These are phyloP conservation scores for Diutina rugosa DNA, from an alignment of 1,139 yeast species.

Conservation along the genomic window DNA sequence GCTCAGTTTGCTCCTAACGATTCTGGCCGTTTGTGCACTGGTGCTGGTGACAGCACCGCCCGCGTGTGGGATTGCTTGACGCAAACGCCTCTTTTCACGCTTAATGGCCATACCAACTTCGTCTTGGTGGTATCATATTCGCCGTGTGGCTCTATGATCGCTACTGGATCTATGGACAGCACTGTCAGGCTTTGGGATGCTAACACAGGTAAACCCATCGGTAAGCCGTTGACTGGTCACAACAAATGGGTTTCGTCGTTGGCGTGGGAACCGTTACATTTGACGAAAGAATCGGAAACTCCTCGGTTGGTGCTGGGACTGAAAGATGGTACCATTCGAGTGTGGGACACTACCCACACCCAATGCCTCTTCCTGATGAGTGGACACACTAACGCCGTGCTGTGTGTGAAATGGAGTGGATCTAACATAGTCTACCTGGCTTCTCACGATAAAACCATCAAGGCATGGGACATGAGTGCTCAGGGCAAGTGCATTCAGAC, in stretches of 20 bases:
- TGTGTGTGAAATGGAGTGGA: slow-evolving; percentile 97
- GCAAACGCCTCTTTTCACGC: slow-evolving; percentile 74
- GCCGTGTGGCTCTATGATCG: slow-evolving; percentile 82
- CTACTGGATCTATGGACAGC: slow-evolving; percentile 94
- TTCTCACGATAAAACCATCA: slow-evolving; percentile 90
- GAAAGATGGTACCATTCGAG: slow-evolving; percentile 78
- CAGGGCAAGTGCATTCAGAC: slow-evolving; percentile 72
- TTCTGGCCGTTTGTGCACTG: slow-evolving; percentile 79
- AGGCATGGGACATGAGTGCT: slow-evolving; percentile 75
- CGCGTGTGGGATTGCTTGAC: slow-evolving; percentile 96
- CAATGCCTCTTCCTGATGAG: slow-evolving; percentile 59
- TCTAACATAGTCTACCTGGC: slow-evolving; percentile 74
- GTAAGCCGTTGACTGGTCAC: slow-evolving; percentile 71
- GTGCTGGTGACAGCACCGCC: slow-evolving; percentile 97
- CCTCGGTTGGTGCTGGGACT: slow-evolving; percentile 83
- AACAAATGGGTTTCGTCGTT: slow-evolving; percentile 80
- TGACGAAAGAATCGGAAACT: slow-evolving; percentile 46
- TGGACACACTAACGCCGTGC: slow-evolving; percentile 82
- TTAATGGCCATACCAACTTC: slow-evolving; percentile 86
- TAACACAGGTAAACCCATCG: slow-evolving; percentile 58
- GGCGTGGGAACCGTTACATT: slow-evolving; percentile 90
- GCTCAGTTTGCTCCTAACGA: slow-evolving; percentile 91
- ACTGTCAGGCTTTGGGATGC: slow-evolving; percentile 85
- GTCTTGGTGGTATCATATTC: slow-evolving; percentile 90
- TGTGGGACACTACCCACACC: slow-evolving; percentile 82